These are phyloP conservation scores for Colletotrichum sp. DNA, from an alignment of 2,329 filamentous ascomycete species.

Conservation along the genomic window DNA sequence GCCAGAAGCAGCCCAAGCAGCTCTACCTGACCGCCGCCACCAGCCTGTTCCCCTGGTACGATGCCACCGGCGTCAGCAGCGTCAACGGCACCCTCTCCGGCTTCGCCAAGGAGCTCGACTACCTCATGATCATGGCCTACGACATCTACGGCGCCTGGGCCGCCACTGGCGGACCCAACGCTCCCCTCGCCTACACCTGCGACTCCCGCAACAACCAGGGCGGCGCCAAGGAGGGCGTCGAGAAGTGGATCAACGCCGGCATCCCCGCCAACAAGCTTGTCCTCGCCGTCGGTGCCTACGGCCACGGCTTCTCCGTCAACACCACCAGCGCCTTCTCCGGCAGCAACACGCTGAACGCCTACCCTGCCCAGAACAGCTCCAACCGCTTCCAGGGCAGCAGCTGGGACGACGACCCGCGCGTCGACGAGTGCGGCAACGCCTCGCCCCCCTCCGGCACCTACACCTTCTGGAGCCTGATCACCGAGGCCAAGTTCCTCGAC, in stretches of 20 bases:
- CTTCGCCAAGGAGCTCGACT: slow-evolving; percentile 10
- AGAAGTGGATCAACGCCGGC: slow-evolving; percentile 12
- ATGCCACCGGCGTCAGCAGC: not conserved
- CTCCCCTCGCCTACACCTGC: not conserved
- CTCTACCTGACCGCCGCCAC: slow-evolving; percentile 16
- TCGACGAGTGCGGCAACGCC: slow-evolving; percentile 17
- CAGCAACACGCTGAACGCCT: slow-evolving; percentile 13
- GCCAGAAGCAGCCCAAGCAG: slow-evolving; percentile 16
- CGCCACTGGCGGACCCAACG: slow-evolving; percentile 12
- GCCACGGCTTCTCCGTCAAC: slow-evolving; percentile 21
- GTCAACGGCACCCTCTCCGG: not conserved
- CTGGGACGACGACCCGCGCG: slow-evolving; percentile 16
- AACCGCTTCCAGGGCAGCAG: slow-evolving; percentile 20
- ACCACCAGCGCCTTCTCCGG: slow-evolving; percentile 2
- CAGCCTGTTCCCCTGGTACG: slow-evolving; percentile 13
- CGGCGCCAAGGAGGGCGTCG: slow-evolving; percentile 14
- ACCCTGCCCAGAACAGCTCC: slow-evolving; percentile 12
- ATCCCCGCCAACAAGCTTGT: slow-evolving; percentile 14
- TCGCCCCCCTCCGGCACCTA: slow-evolving; percentile 10
- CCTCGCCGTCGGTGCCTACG: slow-evolving; percentile 16
- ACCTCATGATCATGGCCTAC: slow-evolving; percentile 20
- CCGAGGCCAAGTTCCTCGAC: slow-evolving; percentile 13
- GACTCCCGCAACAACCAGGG: slow-evolving; percentile 18
- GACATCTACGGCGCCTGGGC: slow-evolving; percentile 18
- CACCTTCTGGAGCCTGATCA: slow-evolving; percentile 12